Percentiles rank a stretch among this genome's conserved stretches.
phyloP scores from a whole-genome alignment of 2,329 filamentous ascomycete species.

The Hypoxylon rubiginosum region DNA sequence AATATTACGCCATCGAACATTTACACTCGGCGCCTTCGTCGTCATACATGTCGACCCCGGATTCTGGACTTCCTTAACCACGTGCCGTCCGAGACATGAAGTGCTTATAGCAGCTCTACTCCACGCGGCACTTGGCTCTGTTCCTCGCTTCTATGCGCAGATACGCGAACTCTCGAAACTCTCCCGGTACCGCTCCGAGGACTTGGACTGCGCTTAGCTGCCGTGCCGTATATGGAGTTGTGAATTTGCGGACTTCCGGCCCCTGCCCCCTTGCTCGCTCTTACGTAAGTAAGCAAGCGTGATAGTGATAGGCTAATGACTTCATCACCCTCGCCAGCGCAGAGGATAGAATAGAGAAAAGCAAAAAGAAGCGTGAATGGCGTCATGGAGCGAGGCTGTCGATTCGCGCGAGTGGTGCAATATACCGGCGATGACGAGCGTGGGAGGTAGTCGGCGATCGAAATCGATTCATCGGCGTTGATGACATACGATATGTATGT shows the following conservation, averaged over 20 bases:
- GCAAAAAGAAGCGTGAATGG: constrained; percentile 6
- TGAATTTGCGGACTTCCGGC: background rate
- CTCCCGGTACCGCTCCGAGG: background rate
- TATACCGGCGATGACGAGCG: background rate
- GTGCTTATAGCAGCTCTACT: background rate
- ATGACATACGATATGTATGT: background rate
- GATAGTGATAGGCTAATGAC: constrained; percentile 2
- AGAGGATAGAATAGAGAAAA: background rate
- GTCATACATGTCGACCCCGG: constrained; percentile 1
- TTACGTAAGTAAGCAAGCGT: background rate
- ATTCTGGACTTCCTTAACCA: background rate
- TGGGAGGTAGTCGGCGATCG: background rate
- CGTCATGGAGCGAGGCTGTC: constrained; percentile 6
- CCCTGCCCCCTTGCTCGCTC: background rate
- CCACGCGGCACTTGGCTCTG: background rate
- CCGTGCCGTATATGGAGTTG: background rate
- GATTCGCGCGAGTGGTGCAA: background rate
- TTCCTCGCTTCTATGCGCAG: background rate
- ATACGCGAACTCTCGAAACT: background rate
- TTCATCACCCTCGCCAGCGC: background rate
- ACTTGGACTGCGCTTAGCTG: background rate
- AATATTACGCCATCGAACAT: background rate
- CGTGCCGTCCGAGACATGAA: background rate
- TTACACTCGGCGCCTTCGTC: constrained; percentile 2
- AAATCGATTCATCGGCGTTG: background rate